A percentile compares a stretch with the other conserved stretches of the same genome.
These are phyloP conservation scores for Nothophaeocryptopus gaeumannii DNA, from an alignment of 2,329 filamentous ascomycete species.

Conservation along the genomic window DNA sequence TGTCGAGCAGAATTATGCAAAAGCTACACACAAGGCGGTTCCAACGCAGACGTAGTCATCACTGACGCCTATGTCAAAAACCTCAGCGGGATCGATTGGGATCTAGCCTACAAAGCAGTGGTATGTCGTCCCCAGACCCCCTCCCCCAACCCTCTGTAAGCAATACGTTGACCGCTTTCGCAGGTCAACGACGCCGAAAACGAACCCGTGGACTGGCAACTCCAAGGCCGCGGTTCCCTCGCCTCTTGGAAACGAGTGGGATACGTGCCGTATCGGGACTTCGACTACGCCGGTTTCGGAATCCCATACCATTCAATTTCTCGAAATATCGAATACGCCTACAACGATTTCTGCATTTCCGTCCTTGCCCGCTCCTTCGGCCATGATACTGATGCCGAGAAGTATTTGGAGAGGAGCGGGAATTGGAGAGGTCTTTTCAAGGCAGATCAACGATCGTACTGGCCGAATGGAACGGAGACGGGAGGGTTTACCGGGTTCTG, in stretches of 20 bases:
- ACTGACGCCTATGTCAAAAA: slow-evolving; percentile 68
- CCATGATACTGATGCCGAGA: slow-evolving; percentile 50
- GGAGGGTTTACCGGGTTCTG: slow-evolving; percentile 64
- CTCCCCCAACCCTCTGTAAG: no score
- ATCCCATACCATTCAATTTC: slow-evolving; percentile 66
- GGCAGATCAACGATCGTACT: slow-evolving; percentile 51
- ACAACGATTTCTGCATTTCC: slow-evolving; percentile 66
- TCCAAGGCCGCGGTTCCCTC: slow-evolving; percentile 68
- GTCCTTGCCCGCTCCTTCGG: slow-evolving; percentile 61
- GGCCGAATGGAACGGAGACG: slow-evolving; percentile 53
- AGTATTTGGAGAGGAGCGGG: slow-evolving; percentile 61
- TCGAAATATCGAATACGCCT: slow-evolving; percentile 68
- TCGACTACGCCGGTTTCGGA: slow-evolving; percentile 62
- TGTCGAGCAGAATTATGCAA: slow-evolving; percentile 68
- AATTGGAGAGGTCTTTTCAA: slow-evolving; percentile 78
- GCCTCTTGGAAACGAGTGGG: slow-evolving; percentile 66
- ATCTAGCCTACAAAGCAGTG: slow-evolving; percentile 64
- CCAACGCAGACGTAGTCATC: slow-evolving; percentile 57
- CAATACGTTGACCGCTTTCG: no score
- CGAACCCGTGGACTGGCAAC: slow-evolving; percentile 66
- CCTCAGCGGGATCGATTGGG: slow-evolving; percentile 60
- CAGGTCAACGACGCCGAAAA: slow-evolving; percentile 62
- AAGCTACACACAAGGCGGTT: slow-evolving; percentile 56
- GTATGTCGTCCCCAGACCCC: slow-evolving; percentile 33
- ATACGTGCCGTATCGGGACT: slow-evolving; percentile 52